Evolutionary conservation across 176 grass and related monocot genomes (phyloP).

Genomic region (Juncus inflexus): DNA sequence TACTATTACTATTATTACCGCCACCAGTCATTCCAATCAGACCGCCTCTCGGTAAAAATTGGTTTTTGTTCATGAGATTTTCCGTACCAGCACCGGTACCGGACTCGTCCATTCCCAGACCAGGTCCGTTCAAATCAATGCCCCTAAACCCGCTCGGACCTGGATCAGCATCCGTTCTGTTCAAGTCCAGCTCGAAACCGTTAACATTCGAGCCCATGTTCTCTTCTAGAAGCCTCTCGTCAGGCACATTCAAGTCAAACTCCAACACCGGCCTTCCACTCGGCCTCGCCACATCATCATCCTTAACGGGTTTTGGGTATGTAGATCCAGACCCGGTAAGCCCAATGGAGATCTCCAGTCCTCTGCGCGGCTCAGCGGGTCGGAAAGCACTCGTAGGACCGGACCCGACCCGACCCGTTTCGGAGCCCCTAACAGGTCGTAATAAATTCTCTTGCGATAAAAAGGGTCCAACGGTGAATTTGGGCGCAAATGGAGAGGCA

Average conservation of each 20-base stretch:
- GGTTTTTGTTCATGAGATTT: constrained; percentile 33
- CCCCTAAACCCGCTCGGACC: constrained; percentile 45
- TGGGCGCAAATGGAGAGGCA: no score
- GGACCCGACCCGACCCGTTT: constrained; percentile 79
- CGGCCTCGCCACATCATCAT: constrained; percentile 38
- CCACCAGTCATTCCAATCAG: constrained; percentile 27
- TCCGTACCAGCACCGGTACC: constrained; percentile 37
- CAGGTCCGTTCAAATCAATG: constrained; percentile 35
- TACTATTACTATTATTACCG: constrained; percentile 34
- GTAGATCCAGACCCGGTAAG: not conserved
- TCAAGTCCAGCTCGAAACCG: constrained; percentile 64
- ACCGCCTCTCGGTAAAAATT: constrained; percentile 36
- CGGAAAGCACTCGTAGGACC: constrained; percentile 89
- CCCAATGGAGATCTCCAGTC: constrained; percentile 33
- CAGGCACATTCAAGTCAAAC: constrained; percentile 73
- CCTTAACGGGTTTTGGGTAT: constrained; percentile 11
- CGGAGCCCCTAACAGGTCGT: constrained; percentile 36
- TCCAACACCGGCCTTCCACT: constrained; percentile 44
- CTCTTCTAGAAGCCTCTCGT: constrained; percentile 68
- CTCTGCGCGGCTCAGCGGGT: constrained; percentile 70
- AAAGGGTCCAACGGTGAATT: constrained; percentile 73
- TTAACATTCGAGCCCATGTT: not conserved
- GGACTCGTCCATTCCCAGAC: constrained; percentile 16
- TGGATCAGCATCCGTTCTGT: constrained; percentile 50
- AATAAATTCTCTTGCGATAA: constrained; percentile 68